A percentile compares a stretch with the other conserved stretches of the same genome.
These are phyloP conservation scores for Stephania yunnanensis DNA, from an alignment of 164 flowering plant species.

Conservation along the genomic window DNA sequence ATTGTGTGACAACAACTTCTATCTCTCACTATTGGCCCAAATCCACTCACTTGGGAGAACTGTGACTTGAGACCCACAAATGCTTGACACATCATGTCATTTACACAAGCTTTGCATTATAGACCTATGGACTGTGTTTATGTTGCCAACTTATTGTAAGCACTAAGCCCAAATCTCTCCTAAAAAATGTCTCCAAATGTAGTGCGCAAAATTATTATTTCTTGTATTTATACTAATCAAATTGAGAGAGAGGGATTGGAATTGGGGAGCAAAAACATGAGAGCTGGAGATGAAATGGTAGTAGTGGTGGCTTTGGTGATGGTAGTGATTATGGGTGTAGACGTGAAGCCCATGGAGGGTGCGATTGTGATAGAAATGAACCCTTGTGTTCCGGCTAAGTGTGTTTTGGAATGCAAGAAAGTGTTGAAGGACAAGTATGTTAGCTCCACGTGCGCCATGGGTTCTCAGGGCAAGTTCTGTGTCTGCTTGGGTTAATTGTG, in stretches of 20 bases:
- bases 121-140: too few relatives aligned
- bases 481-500: constrained; percentile 26
- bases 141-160: not conserved
- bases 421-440: constrained; percentile 20
- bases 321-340: constrained; percentile 11
- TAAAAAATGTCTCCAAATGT: not conserved
- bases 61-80: not conserved
- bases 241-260: too few relatives aligned
- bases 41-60: constrained; percentile 2
- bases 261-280: not conserved
- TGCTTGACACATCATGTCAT: too few relatives aligned
- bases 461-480: constrained; percentile 21
- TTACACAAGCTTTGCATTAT: too few relatives aligned
- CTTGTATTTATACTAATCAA: not conserved
- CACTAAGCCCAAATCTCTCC: not conserved
- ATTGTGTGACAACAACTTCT: not conserved
- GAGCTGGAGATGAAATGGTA: not conserved
- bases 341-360: constrained; percentile 14
- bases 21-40: not conserved
- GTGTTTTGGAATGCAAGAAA: constrained; percentile 29
- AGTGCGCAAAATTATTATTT: not conserved
- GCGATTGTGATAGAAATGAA: constrained; percentile 26
- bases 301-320: not conserved
- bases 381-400: constrained; percentile 26
- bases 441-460: constrained; percentile 26